A percentile compares a stretch with the other conserved stretches of the same genome.
Evolutionary conservation across 1,284 basidiomycete genomes (phyloP).

Genomic region (Marasmius oreades): DNA sequence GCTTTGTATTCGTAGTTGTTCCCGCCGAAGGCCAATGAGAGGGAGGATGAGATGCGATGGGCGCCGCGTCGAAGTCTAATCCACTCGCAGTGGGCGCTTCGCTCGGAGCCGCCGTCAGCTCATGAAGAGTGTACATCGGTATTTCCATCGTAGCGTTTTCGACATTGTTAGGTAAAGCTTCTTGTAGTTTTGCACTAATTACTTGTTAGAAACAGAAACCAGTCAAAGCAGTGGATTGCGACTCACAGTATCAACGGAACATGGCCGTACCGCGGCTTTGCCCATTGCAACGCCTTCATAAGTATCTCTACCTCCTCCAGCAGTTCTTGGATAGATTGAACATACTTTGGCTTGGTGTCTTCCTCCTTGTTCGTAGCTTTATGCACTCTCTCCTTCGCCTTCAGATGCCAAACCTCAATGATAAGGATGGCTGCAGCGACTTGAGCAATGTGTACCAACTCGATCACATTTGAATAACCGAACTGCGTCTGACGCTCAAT

Average conservation of each 20-base stretch:
- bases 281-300: constrained; percentile 36
- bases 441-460: constrained; percentile 39
- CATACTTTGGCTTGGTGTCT: constrained; percentile 35
- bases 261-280: constrained; percentile 39
- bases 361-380: constrained; percentile 28
- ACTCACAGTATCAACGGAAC: constrained; percentile 44
- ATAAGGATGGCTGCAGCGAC: constrained; percentile 43
- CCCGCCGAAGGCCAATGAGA: too few relatives aligned
- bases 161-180: constrained; percentile 1
- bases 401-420: constrained; percentile 47
- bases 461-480: constrained; percentile 38
- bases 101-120: background rate
- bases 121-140: background rate
- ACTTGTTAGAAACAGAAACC: background rate
- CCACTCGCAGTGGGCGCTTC: background rate
- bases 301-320: constrained; percentile 38
- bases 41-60: too few relatives aligned
- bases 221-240: background rate
- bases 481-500: constrained; percentile 45
- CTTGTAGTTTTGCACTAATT: constrained; percentile 9
- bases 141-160: background rate
- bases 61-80: background rate
- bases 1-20: too few relatives aligned
- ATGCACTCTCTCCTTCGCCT: constrained; percentile 36
- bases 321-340: constrained; percentile 36